Conservation (phyloP, 2,329 filamentous ascomycete genomes). For the Aspergillus eucalypticola region DNA sequence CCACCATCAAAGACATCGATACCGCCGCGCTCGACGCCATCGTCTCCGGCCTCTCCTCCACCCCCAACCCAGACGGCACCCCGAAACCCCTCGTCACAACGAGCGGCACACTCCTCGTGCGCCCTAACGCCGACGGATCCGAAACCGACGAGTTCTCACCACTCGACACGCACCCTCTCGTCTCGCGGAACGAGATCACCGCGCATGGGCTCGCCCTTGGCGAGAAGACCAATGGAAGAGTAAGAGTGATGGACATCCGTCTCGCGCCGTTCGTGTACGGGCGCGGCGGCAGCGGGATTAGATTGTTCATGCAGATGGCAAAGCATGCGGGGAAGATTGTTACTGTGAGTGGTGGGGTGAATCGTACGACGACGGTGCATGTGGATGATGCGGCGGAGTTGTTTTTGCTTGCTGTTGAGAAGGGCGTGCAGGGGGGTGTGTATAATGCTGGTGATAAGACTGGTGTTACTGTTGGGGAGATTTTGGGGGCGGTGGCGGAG, state of each 20-base stretch:
- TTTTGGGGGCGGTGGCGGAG: constrained; percentile 36
- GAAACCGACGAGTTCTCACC: constrained; percentile 32
- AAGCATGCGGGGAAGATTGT: constrained; percentile 32
- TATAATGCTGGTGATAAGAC: constrained; percentile 44
- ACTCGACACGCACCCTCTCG: constrained; percentile 15
- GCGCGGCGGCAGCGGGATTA: constrained; percentile 24
- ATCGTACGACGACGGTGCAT: constrained; percentile 43
- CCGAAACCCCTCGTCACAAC: constrained; percentile 39
- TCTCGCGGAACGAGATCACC: no score
- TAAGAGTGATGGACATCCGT: constrained; percentile 34
- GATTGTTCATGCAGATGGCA: constrained; percentile 28
- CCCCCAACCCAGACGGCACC: no score
- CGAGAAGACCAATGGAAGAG: constrained; percentile 9
- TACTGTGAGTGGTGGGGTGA: constrained; percentile 32
- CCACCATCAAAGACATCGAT: constrained; percentile 31
- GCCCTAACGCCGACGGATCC: constrained; percentile 18
- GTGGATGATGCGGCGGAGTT: constrained; percentile 41
- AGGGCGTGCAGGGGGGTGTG: constrained; percentile 34
- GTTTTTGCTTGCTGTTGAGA: constrained; percentile 43
- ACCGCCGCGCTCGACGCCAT: constrained; percentile 41
- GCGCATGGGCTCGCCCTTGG: constrained; percentile 20
- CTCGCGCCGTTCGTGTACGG: constrained; percentile 45
- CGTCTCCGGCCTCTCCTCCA: constrained; percentile 27
- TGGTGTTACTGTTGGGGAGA: constrained; percentile 24
- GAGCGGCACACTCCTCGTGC: constrained; percentile 37